Percentiles rank a stretch among this genome's conserved stretches.
Evolutionary conservation across 495 filamentous ascomycete species (phyloP).

Genomic region (Glonium stellatum): DNA sequence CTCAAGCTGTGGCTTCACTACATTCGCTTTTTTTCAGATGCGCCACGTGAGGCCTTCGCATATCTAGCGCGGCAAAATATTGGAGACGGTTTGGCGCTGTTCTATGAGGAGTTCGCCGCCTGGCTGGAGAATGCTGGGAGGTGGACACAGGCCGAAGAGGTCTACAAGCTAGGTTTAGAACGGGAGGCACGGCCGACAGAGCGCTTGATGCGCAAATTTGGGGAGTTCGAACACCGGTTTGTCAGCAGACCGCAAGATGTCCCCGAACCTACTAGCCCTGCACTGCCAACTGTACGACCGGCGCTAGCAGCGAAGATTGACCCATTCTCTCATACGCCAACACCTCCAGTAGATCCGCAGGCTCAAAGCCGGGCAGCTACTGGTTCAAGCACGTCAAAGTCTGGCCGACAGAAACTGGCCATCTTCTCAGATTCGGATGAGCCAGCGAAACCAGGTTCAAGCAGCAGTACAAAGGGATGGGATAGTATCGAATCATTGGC

Average conservation of each 20-base stretch:
- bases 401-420: conserved; percentile 70
- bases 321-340: conserved; percentile 55
- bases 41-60: conserved; percentile 84
- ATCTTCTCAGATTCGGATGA: conserved; percentile 79
- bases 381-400: conserved; percentile 50
- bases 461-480: conserved; percentile 63
- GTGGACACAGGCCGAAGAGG: conserved; percentile 89
- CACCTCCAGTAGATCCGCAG: conserved; percentile 55
- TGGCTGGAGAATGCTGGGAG: conserved; percentile 81
- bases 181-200: conserved; percentile 77
- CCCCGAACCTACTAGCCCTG: conserved; percentile 73
- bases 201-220: conserved; percentile 76
- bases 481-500: conserved; percentile 78
- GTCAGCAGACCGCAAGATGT: conserved; percentile 51
- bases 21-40: conserved; percentile 83
- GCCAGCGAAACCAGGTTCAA: conserved; percentile 33
- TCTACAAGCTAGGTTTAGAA: conserved; percentile 82
- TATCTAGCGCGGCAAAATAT: conserved; percentile 84
- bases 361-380: conserved; percentile 45
- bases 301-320: conserved; percentile 81
- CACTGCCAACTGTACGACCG: conserved; percentile 73
- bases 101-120: conserved; percentile 92
- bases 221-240: conserved; percentile 77
- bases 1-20: conserved; percentile 91
- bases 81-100: conserved; percentile 82